Percentiles rank a stretch among this genome's conserved stretches.
phyloP scores from a whole-genome alignment of 306 rosid species.

The Hippophae tibetana region DNA sequence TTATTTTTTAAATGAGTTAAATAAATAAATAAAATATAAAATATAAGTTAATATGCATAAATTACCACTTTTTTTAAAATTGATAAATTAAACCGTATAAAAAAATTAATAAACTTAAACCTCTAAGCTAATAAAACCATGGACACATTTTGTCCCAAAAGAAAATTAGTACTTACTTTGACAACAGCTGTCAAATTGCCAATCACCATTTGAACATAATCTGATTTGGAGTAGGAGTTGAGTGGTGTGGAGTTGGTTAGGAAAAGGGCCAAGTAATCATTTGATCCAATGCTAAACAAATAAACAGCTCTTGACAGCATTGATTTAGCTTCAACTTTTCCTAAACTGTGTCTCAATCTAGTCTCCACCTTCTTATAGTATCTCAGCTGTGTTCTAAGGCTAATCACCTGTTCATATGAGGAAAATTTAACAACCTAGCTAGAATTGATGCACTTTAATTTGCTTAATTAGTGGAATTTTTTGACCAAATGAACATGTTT shows the following conservation, averaged over 20 bases:
- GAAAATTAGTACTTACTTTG: constrained; percentile 9
- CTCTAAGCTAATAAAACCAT: too few species aligned
- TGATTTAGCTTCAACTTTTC: constrained; percentile 19
- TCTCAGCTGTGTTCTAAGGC: constrained; percentile 23
- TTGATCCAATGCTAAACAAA: constrained; percentile 30
- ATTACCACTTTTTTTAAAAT: too few species aligned
- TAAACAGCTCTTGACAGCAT: constrained; percentile 25
- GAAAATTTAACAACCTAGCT: too few species aligned
- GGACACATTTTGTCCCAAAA: neutral
- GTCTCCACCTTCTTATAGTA: constrained; percentile 23
- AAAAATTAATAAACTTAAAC: too few species aligned
- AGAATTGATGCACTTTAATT: too few species aligned
- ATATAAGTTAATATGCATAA: too few species aligned
- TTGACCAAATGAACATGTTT: too few species aligned
- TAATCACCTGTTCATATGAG: constrained; percentile 11
- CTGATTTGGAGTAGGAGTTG: constrained; percentile 5
- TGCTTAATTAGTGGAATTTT: too few species aligned
- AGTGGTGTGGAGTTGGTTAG: constrained; percentile 15
- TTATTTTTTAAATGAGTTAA: too few species aligned
- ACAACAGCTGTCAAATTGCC: constrained; percentile 23
- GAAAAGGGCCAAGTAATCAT: constrained; percentile 25
- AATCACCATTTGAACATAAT: constrained; percentile 24
- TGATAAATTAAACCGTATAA: too few species aligned
- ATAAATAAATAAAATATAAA: too few species aligned
- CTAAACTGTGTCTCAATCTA: constrained; percentile 16